Percentiles rank a stretch among this genome's conserved stretches.
These are phyloP conservation scores for Hypericum perforatum DNA, from an alignment of 345 rosid genomes.

Conservation along the genomic window DNA sequence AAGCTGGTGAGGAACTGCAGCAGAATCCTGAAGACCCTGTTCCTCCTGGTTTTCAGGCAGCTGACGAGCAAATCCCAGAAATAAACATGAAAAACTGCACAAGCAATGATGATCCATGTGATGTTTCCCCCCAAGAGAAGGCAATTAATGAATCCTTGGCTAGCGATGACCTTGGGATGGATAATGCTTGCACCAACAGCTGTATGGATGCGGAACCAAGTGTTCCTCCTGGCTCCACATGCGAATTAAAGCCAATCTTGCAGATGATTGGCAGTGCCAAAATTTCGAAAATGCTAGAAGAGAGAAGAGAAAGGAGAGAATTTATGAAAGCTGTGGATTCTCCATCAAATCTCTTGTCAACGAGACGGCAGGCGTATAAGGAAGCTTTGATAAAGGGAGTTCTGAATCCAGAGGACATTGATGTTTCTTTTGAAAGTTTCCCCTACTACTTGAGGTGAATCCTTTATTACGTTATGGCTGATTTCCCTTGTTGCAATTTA, in stretches of 20 bases:
- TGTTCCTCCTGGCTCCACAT: slow-evolving; percentile 41
- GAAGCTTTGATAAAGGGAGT: slow-evolving; percentile 66
- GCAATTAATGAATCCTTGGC: slow-evolving; percentile 35
- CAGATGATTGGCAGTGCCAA: slow-evolving; percentile 50
- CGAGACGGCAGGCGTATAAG: slow-evolving; percentile 55
- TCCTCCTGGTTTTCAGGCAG: slow-evolving; percentile 37
- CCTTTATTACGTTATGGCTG: neutral
- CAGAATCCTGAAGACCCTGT: slow-evolving; percentile 46
- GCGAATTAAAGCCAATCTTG: slow-evolving; percentile 58
- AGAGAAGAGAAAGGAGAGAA: slow-evolving; percentile 42
- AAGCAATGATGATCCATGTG: slow-evolving; percentile 39
- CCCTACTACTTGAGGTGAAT: slow-evolving; percentile 79
- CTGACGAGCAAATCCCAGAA: slow-evolving; percentile 44
- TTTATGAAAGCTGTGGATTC: slow-evolving; percentile 41
- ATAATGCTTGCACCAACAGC: slow-evolving; percentile 14
- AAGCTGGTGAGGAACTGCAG: slow-evolving; percentile 41
- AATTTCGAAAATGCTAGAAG: slow-evolving; percentile 58
- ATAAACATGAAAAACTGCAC: slow-evolving; percentile 60
- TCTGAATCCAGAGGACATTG: slow-evolving; percentile 49
- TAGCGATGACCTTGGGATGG: slow-evolving; percentile 45
- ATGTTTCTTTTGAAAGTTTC: slow-evolving; percentile 66
- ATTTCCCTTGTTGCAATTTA: neutral
- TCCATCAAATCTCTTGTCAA: slow-evolving; percentile 35
- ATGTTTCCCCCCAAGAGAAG: slow-evolving; percentile 51
- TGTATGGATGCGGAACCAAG: slow-evolving; percentile 40